These are phyloP conservation scores for Blastobotrys capitulatus DNA, from an alignment of 1,139 yeast genomes.

Conservation along the genomic window DNA sequence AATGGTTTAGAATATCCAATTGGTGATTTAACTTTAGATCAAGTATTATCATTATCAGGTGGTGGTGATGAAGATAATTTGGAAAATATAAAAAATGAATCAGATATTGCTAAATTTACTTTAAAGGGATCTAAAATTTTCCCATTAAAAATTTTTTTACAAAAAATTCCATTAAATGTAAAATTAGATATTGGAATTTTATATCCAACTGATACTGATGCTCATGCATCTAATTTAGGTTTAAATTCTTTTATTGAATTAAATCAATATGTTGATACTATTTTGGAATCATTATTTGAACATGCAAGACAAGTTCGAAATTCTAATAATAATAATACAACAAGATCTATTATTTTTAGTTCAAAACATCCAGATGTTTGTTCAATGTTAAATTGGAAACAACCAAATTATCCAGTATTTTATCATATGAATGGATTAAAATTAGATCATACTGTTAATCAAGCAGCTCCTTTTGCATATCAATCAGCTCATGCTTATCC, in stretches of 20 bases:
- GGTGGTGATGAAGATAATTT: slow-evolving; percentile 10
- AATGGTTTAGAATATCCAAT: slow-evolving; percentile 48
- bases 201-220: slow-evolving; percentile 72
- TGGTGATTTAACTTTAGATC: slow-evolving; percentile 39
- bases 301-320: slow-evolving; percentile 48
- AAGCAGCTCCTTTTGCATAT: slow-evolving; percentile 20
- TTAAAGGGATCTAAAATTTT: slow-evolving; percentile 41
- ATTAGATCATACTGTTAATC: slow-evolving; percentile 30
- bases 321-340: slow-evolving; percentile 19
- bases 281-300: slow-evolving; percentile 66
- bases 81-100: slow-evolving; percentile 28
- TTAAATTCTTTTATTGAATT: slow-evolving; percentile 43
- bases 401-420: slow-evolving; percentile 94
- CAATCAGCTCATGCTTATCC: slow-evolving; percentile 35
- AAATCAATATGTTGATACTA: slow-evolving; percentile 69
- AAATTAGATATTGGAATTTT: slow-evolving; percentile 74
- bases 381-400: slow-evolving; percentile 94
- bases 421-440: slow-evolving; percentile 54
- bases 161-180: slow-evolving; percentile 49
- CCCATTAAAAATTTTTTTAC: slow-evolving; percentile 57
- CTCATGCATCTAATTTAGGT: slow-evolving; percentile 43
- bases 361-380: slow-evolving; percentile 86
- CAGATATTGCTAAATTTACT: slow-evolving; percentile 30
- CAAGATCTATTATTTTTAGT: slow-evolving; percentile 69
- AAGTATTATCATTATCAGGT: slow-evolving; percentile 34